Evolutionary conservation across 805 yeast genomes (phyloP).

Genomic region (Kodamaea lidongshanica): DNA sequence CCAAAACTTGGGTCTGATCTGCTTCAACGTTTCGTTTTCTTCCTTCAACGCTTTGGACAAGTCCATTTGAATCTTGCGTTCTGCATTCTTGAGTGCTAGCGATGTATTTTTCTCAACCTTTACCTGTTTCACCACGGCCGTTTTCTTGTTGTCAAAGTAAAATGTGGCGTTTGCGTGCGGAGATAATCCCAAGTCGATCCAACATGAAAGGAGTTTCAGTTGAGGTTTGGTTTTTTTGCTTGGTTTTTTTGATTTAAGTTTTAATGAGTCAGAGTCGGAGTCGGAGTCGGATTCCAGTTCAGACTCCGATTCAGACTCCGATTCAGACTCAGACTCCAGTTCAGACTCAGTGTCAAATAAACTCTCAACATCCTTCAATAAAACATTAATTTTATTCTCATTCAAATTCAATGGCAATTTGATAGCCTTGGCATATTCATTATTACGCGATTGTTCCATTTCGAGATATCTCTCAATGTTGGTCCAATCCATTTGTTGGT

Average conservation of each 20-base stretch:
- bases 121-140: slow-evolving; percentile 69
- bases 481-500: slow-evolving; percentile 91
- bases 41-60: slow-evolving; percentile 55
- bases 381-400: slow-evolving; percentile 58
- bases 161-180: slow-evolving; percentile 85
- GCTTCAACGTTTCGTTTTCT: slow-evolving; percentile 46
- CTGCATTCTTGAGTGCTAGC: slow-evolving; percentile 78
- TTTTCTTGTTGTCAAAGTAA: slow-evolving; percentile 71
- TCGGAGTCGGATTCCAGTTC: slow-evolving; percentile 17
- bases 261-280: slow-evolving; percentile 22
- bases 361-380: slow-evolving; percentile 40
- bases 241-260: slow-evolving; percentile 1
- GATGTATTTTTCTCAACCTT: slow-evolving; percentile 75
- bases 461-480: slow-evolving; percentile 72
- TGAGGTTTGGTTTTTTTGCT: slow-evolving; percentile 9
- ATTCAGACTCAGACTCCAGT: slow-evolving; percentile 7
- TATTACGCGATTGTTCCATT: slow-evolving; percentile 63
- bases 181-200: slow-evolving; percentile 62
- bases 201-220: slow-evolving; percentile 33
- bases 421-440: slow-evolving; percentile 56
- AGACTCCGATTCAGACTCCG: slow-evolving; percentile 2
- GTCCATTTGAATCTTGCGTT: slow-evolving; percentile 67
- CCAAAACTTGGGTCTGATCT: slow-evolving; percentile 71
- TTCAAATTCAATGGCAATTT: slow-evolving; percentile 62
- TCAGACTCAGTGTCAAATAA: slow-evolving; percentile 20